phyloP scores from a whole-genome alignment of 108 stramenopile species.

The Skeletonema marinoi region DNA sequence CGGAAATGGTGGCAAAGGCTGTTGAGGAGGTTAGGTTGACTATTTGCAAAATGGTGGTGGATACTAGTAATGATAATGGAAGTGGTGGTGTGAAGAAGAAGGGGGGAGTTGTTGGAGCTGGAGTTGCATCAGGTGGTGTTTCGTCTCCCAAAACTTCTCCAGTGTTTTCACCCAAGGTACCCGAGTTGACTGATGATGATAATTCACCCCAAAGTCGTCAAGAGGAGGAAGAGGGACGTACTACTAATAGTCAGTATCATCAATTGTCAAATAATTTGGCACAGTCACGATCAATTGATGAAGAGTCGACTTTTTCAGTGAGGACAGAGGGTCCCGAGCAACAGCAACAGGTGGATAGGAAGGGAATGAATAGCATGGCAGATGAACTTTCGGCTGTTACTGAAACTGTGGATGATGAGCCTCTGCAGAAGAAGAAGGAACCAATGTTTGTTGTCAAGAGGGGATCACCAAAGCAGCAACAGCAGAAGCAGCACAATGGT shows the following conservation, averaged over 20 bases:
- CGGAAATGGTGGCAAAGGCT: slow-evolving; percentile 46
- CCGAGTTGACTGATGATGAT: neutral
- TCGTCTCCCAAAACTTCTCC: neutral
- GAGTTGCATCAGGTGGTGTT: neutral
- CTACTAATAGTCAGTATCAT: neutral
- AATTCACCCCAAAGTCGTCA: neutral
- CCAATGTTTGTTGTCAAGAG: neutral
- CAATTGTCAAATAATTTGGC: neutral
- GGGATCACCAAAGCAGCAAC: slow-evolving; percentile 1
- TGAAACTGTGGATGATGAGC: neutral
- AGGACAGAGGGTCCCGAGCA: neutral
- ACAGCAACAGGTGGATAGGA: neutral
- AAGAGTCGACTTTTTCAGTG: neutral
- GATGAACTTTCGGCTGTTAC: neutral
- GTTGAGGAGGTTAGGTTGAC: slow-evolving; percentile 43
- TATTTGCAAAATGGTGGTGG: slow-evolving; percentile 8
- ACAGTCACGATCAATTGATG: neutral
- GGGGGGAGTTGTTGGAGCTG: neutral
- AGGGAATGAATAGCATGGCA: neutral
- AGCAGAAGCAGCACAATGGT: neutral
- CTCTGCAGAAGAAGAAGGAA: neutral
- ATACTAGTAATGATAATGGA: neutral
- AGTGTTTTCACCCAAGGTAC: neutral
- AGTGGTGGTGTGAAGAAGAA: neutral
- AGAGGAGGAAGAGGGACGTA: neutral